Conservation (phyloP, 805 yeast species). For the Starmerella ratchasimensis region DNA sequence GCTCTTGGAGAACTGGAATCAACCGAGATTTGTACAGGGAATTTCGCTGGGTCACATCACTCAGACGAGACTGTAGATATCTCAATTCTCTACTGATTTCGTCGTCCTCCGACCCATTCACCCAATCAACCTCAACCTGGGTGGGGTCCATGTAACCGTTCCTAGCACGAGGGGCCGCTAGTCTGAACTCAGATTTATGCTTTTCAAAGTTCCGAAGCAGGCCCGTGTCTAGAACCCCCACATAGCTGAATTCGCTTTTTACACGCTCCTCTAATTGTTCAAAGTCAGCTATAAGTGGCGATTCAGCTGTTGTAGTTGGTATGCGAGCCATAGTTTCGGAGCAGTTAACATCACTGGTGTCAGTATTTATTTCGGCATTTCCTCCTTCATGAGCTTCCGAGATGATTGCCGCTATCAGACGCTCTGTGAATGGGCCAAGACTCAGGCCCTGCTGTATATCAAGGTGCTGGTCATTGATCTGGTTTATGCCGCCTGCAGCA, state of each 20-base stretch:
- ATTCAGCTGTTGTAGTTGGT: constrained; percentile 23
- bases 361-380: not conserved
- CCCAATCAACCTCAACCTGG: constrained; percentile 49
- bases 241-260: constrained; percentile 73
- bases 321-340: constrained; percentile 9
- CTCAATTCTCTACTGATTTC: constrained; percentile 81
- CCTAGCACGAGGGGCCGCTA: constrained; percentile 12
- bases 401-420: constrained; percentile 69
- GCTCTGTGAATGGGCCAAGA: constrained; percentile 80
- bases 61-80: constrained; percentile 52
- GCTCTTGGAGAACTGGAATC: constrained; percentile 67
- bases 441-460: constrained; percentile 53
- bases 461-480: constrained; percentile 24
- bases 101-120: constrained; percentile 75
- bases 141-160: constrained; percentile 19
- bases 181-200: constrained; percentile 21
- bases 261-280: constrained; percentile 73
- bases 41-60: constrained; percentile 47
- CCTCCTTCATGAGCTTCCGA: constrained; percentile 20
- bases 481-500: constrained; percentile 13
- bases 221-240: constrained; percentile 54
- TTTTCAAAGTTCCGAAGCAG: constrained; percentile 24
- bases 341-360: not conserved
- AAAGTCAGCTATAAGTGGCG: constrained; percentile 50
- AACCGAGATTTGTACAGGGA: constrained; percentile 50